Conservation (phyloP, 495 filamentous ascomycete genomes). For the Chaetomium cochliodes region DNA sequence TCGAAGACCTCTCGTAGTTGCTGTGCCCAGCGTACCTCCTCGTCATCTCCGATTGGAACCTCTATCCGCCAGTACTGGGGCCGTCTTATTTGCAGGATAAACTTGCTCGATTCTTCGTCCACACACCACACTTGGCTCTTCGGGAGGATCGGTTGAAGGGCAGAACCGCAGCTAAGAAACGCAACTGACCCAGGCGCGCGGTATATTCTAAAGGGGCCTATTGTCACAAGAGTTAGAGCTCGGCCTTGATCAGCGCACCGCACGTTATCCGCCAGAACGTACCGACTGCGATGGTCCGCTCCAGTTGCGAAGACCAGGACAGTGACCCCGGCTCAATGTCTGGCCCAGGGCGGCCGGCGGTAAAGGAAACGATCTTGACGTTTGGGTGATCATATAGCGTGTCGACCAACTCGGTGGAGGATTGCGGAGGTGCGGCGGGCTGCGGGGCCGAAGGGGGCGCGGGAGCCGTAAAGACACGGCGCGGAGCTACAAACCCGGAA, state of each 20-base stretch:
- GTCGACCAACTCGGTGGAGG: conserved; percentile 53
- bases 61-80: conserved; percentile 89
- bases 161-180: conserved; percentile 78
- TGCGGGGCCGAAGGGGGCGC: conserved; percentile 27
- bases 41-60: conserved; percentile 60
- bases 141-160: conserved; percentile 78
- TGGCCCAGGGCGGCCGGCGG: conserved; percentile 43
- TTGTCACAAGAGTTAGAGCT: conserved; percentile 7
- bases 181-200: conserved; percentile 75
- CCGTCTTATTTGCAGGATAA: conserved; percentile 74
- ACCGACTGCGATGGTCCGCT: conserved; percentile 80
- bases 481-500: conserved; percentile 35
- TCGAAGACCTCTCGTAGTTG: conserved; percentile 67
- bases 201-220: conserved; percentile 77
- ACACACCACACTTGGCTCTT: conserved; percentile 93
- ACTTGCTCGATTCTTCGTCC: conserved; percentile 73
- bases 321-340: conserved; percentile 56
- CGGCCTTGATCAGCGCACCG: not conserved
- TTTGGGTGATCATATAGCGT: conserved; percentile 68
- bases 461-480: conserved; percentile 45
- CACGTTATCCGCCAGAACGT: conserved; percentile 26
- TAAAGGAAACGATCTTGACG: conserved; percentile 65
- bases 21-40: conserved; percentile 59
- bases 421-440: conserved; percentile 24
- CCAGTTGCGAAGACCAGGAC: conserved; percentile 70